Base-by-base conservation (phyloP, 2,329 filamentous ascomycete species). In the Stachybotrys echinatus region DNA sequence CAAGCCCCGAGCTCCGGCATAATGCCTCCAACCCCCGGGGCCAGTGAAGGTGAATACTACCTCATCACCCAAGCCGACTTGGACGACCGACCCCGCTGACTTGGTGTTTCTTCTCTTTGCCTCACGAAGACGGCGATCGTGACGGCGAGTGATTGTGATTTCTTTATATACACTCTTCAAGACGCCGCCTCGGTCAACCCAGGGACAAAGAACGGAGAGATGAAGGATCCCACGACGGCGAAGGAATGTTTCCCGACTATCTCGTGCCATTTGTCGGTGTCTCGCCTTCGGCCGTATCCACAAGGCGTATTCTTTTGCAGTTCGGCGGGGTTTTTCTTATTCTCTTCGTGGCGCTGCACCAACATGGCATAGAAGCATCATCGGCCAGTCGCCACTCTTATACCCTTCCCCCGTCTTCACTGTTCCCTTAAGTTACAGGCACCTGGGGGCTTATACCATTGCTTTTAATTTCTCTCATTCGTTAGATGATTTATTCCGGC, bases 11-110 rank as follows among this genome's bases (percentile, higher is more conserved):
- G 74, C 51, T 70, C 72, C 54, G 80, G 79, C 53, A 77, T 77
- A 58, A 79, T 83, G 74, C 80, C 79, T 61, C 79, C 79, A 49
- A 83, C 79, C 47, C 80, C 80, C 46, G 77, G 77, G 58, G 77
- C 75, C 66, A 82, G 79, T 72, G 80, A 83, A 80, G 79, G 79
- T 82, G 76, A 81, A 75, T 77, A 76, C 66, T 66, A 69, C 59
- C 63, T 70, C 60, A 64, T 63, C 55, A 59, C 61, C 53, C 58
- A 52, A 52, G 61, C 59, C 51, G 59, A 65, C 52, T 57, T 61
- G 55, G 55, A 56, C 57, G 62, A 65, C 56, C 47, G 40, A 50
- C 55, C 58, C 46, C 57, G 62, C 65, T 66, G 61, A 67, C 63
- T 55, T 55, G 54, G 43, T 52, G 55, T 52, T 57, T 54, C n/a